These are phyloP conservation scores for Schizochytrium sp. DNA, from an alignment of 108 stramenopile genomes.

Conservation along the genomic window DNA sequence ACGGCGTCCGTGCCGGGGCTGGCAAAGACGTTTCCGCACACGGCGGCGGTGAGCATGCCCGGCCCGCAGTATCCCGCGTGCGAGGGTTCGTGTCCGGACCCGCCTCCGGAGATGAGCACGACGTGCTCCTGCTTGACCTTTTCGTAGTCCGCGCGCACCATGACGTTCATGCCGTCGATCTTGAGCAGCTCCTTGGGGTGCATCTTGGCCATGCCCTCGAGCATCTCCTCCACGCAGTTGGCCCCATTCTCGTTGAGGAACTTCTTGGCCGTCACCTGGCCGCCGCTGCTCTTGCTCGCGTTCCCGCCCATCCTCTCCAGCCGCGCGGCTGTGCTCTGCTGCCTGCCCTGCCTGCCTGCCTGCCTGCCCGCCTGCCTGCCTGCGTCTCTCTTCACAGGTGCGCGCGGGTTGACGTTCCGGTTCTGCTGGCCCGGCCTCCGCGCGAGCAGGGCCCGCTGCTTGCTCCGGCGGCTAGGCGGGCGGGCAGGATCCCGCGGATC, in stretches of 20 bases:
- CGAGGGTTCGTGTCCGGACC: conserved; percentile 91
- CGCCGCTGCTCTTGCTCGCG: background rate
- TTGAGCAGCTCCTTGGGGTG: background rate
- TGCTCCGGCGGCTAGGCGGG: no score
- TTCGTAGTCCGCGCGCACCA: background rate
- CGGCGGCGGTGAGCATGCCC: conserved; percentile 88
- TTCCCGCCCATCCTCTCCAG: background rate
- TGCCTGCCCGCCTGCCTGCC: background rate
- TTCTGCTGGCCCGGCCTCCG: no score
- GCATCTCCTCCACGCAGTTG: background rate
- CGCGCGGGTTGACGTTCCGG: no score
- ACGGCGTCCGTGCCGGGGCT: conserved; percentile 73
- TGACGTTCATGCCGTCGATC: conserved; percentile 2
- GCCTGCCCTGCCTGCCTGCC: background rate
- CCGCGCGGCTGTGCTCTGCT: no score
- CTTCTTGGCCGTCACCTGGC: conserved; percentile 1
- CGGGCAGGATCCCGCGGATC: no score
- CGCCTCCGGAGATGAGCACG: conserved; percentile 57
- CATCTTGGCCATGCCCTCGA: background rate
- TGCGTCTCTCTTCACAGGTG: background rate
- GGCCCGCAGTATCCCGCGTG: conserved; percentile 87
- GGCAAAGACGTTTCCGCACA: conserved; percentile 93
- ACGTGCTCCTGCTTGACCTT: background rate
- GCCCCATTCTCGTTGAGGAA: background rate
- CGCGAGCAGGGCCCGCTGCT: no score